Conservation (phyloP, 805 yeast genomes). For the Hagleromyces aurorensis region DNA sequence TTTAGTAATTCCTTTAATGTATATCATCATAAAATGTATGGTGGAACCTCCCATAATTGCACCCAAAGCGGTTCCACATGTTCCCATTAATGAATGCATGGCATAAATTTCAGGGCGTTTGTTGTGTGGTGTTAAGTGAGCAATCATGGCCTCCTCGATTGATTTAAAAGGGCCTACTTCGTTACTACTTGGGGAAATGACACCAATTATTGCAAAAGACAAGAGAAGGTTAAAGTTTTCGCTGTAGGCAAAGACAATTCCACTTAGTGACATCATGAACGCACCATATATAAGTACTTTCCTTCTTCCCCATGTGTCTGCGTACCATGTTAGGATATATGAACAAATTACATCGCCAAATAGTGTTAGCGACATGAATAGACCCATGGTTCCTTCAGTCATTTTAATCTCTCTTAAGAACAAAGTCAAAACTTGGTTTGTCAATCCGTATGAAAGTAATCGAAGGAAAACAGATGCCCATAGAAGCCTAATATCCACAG, state of each 20-base stretch:
- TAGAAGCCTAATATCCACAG: conserved; percentile 51
- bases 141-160: conserved; percentile 75
- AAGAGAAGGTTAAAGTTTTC: conserved; percentile 49
- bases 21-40: conserved; percentile 38
- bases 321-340: conserved; percentile 65
- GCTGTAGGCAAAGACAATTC: conserved; percentile 52
- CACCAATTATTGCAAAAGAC: conserved; percentile 72
- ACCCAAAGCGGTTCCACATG: conserved; percentile 71
- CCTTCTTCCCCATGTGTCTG: conserved; percentile 64
- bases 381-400: conserved; percentile 53
- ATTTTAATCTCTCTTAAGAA: conserved; percentile 51
- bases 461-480: conserved; percentile 65
- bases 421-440: conserved; percentile 69
- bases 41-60: conserved; percentile 53
- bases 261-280: conserved; percentile 59
- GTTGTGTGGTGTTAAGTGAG: conserved; percentile 61
- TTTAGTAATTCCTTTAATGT: conserved; percentile 31
- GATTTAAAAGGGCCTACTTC: conserved; percentile 89
- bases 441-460: conserved; percentile 66
- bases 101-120: conserved; percentile 71
- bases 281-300: conserved; percentile 56
- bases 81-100: conserved; percentile 58
- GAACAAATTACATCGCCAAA: conserved; percentile 73
- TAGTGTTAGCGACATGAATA: conserved; percentile 75
- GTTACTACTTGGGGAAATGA: conserved; percentile 81